A percentile compares a stretch with the other conserved stretches of the same genome.
phyloP scores from a whole-genome alignment of 2,329 filamentous ascomycete genomes.

The Cladosporium sp. region DNA sequence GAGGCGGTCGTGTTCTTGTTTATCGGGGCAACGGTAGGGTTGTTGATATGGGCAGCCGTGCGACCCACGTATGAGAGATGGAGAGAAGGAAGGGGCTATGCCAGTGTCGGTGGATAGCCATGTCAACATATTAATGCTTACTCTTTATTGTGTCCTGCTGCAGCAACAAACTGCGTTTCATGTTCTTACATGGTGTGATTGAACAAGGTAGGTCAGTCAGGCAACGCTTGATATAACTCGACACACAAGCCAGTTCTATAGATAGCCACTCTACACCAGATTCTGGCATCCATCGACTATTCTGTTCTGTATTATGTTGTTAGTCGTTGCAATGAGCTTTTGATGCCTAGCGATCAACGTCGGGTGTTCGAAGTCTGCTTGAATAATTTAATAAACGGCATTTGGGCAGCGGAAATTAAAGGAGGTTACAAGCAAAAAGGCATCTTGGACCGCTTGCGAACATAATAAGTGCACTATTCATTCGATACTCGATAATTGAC shows the following conservation, averaged over 20 bases:
- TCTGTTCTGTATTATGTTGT: not conserved
- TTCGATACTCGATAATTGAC: not conserved
- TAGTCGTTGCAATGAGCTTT: not conserved
- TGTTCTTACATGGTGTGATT: not conserved
- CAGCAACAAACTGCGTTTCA: not conserved
- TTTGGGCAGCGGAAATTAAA: not conserved
- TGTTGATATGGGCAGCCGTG: slow-evolving; percentile 61
- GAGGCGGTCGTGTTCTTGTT: slow-evolving; percentile 66
- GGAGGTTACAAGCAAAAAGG: not conserved
- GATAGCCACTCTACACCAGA: not conserved
- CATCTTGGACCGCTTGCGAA: not conserved
- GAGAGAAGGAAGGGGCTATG: slow-evolving; percentile 24
- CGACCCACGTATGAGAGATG: slow-evolving; percentile 61
- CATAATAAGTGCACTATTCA: not conserved
- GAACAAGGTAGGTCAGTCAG: not conserved
- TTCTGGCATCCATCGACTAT: not conserved
- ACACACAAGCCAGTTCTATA: not conserved
- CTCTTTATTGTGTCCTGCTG: not conserved
- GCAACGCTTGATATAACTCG: not conserved
- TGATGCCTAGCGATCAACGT: not conserved
- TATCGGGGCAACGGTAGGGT: slow-evolving; percentile 61
- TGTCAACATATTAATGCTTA: not conserved
- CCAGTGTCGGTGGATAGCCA: slow-evolving; percentile 1
- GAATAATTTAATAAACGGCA: not conserved
- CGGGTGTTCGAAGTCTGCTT: no score